Conservation (phyloP, 495 filamentous ascomycete species). For the Hypoxylon lienhwacheense region DNA sequence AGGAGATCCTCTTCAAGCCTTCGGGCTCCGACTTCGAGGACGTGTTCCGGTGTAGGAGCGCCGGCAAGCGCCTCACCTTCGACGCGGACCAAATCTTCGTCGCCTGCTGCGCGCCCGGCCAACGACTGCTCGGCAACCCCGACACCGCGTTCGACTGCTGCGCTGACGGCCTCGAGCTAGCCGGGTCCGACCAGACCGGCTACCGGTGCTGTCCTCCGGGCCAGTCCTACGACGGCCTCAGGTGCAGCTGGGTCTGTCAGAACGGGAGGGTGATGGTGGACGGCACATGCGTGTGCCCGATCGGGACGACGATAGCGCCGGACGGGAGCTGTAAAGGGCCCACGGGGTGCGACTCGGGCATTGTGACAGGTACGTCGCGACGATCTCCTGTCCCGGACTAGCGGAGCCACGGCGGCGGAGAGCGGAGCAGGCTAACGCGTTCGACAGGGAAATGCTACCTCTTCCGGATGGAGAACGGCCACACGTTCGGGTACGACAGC, state of each 20-base stretch:
- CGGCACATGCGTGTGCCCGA: constrained; percentile 10
- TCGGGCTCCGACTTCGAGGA: constrained; percentile 13
- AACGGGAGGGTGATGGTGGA: constrained; percentile 13
- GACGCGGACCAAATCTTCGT: constrained; percentile 5
- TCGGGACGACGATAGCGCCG: not conserved
- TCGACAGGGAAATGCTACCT: constrained; percentile 10
- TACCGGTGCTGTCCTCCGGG: constrained; percentile 14
- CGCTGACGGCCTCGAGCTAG: constrained; percentile 3
- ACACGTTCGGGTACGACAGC: constrained; percentile 18
- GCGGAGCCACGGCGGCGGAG: too few relatives aligned
- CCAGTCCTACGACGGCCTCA: constrained; percentile 8
- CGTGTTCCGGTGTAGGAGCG: constrained; percentile 4
- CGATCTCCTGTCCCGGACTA: too few relatives aligned
- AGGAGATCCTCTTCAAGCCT: constrained; percentile 8
- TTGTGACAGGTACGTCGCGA: constrained; percentile 11
- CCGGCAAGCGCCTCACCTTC: constrained; percentile 14
- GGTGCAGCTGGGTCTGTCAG: constrained; percentile 4
- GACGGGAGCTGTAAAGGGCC: constrained; percentile 7
- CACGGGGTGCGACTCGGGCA: constrained; percentile 13
- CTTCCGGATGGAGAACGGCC: constrained; percentile 14
- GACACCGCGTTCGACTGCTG: constrained; percentile 21
- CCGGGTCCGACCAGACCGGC: constrained; percentile 2
- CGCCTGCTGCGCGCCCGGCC: constrained; percentile 12
- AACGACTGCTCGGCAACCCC: constrained; percentile 8
- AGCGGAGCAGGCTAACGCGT: not conserved